Percentiles rank a stretch among this genome's conserved stretches.
Evolutionary conservation across 257 asterid genomes (phyloP).

Genomic region (Echium plantagineum): DNA sequence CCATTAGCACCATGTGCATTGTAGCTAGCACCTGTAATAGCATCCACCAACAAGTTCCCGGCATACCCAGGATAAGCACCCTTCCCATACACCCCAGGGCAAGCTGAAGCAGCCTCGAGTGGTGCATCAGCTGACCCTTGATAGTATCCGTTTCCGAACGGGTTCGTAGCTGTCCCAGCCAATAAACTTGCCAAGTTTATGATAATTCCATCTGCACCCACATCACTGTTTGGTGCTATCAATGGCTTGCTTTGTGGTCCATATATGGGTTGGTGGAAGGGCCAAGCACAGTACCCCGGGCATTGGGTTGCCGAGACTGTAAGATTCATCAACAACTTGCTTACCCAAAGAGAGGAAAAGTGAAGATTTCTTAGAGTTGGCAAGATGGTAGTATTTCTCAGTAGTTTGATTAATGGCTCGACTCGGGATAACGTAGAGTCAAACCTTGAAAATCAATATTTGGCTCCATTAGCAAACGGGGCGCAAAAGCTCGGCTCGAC

Average conservation of each 20-base stretch:
- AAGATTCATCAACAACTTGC: constrained; percentile 27
- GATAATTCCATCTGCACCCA: constrained; percentile 54
- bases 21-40: constrained; percentile 56
- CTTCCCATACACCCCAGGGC: constrained; percentile 63
- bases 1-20: constrained; percentile 56
- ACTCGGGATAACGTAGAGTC: too few relatives aligned
- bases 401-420: too few relatives aligned
- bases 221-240: constrained; percentile 60
- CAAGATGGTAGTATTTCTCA: constrained; percentile 47
- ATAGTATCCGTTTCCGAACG: constrained; percentile 60
- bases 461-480: too few relatives aligned
- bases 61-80: constrained; percentile 82
- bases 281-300: constrained; percentile 65
- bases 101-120: constrained; percentile 64
- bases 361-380: constrained; percentile 29
- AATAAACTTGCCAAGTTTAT: constrained; percentile 42
- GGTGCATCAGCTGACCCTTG: constrained; percentile 60
- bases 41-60: constrained; percentile 51
- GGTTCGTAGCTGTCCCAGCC: constrained; percentile 65
- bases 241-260: constrained; percentile 68
- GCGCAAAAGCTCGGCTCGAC: too few relatives aligned
- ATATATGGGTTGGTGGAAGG: constrained; percentile 66
- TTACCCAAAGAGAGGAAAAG: constrained; percentile 30
- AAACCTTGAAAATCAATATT: too few relatives aligned
- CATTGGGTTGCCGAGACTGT: constrained; percentile 48